Evolutionary conservation across 345 rosid species (phyloP).

Genomic region (Salix dunnii): DNA sequence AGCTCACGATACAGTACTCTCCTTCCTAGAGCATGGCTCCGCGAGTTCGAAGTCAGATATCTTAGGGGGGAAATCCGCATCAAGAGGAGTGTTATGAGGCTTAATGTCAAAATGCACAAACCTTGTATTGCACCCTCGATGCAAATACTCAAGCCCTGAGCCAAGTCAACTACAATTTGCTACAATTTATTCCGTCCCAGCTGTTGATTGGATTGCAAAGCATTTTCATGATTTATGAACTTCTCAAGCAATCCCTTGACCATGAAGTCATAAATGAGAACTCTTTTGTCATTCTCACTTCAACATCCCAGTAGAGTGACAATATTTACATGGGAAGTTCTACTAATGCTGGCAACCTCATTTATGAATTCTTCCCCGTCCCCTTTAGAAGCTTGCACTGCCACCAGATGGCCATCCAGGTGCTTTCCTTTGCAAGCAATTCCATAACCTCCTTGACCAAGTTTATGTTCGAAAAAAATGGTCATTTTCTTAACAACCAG

Average conservation of each 20-base stretch:
- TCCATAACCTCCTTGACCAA: slow-evolving; percentile 16
- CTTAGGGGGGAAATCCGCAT: neutral
- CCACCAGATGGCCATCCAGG: neutral
- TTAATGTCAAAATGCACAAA: slow-evolving; percentile 9
- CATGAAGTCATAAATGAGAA: slow-evolving; percentile 8
- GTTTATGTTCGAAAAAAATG: slow-evolving; percentile 5
- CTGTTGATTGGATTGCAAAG: neutral
- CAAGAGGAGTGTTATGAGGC: slow-evolving; percentile 1
- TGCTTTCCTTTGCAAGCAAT: slow-evolving; percentile 10
- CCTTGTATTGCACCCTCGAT: slow-evolving; percentile 12
- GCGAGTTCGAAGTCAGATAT: slow-evolving; percentile 12
- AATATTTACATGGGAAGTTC: slow-evolving; percentile 16
- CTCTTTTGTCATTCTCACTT: neutral
- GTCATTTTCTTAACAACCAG: slow-evolving; percentile 11
- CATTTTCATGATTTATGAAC: neutral
- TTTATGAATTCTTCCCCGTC: slow-evolving; percentile 13
- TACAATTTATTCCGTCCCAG: slow-evolving; percentile 6
- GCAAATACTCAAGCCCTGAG: slow-evolving; percentile 10
- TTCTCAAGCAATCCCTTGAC: slow-evolving; percentile 10
- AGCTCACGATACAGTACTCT: neutral
- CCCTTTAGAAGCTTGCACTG: neutral
- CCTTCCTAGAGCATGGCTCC: neutral
- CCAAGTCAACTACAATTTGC: slow-evolving; percentile 1
- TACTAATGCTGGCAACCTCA: slow-evolving; percentile 12
- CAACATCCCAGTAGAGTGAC: slow-evolving; percentile 6